Evolutionary conservation across 192 early-diverging fungal species (phyloP), one percentile per base, ranked within the genome.

Genomic region (Umbelopsis ramanniana): DNA sequence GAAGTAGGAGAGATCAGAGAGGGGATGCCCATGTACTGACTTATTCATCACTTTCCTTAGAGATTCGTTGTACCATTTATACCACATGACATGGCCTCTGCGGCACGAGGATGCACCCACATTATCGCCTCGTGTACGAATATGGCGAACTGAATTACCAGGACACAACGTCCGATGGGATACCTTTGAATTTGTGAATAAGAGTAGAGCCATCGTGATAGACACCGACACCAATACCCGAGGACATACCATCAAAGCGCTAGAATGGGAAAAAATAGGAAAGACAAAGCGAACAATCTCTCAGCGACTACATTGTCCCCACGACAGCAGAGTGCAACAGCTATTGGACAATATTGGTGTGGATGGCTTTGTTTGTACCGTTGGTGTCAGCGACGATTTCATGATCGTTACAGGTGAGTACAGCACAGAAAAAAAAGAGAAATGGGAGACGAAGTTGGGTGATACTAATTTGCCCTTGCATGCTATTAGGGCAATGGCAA

Each of bases 51-150:
- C 11, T 12, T 0, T 14, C 23, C 23, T 26, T 63, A 63, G 57
- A 37, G 57, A 63, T 37, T 63, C 57, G 29, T n/a, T 63, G 33
- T 63, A 63, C 26, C 57, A 63, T 63, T 63, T 63, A 63, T 63
- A 63, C 57, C 57, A 63, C 17, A 19, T 63, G 57, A 63, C 57
- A 37, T 63, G 57, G 57, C 57, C 57, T 0, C n/a, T 63, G 6
- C 57, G 57, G 11, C 57, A 63, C 19, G 57, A 63, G 33, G 57
- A 63, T 37, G 57, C 57, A 63, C 57, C 57, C 11, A 63, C 57
- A 14, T 33, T 35, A 11, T 14, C 57, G 1, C 57, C 57, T 8
- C 26, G 57, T 29, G 57, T 63, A n/a, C 57, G 57, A 63, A 63
- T 37, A 37, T 63, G 57, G 57, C 26, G 35, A 3, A 63, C 57